Evolutionary conservation across 2,329 filamentous ascomycete genomes (phyloP).

Genomic region (Aspergillus nomiae): DNA sequence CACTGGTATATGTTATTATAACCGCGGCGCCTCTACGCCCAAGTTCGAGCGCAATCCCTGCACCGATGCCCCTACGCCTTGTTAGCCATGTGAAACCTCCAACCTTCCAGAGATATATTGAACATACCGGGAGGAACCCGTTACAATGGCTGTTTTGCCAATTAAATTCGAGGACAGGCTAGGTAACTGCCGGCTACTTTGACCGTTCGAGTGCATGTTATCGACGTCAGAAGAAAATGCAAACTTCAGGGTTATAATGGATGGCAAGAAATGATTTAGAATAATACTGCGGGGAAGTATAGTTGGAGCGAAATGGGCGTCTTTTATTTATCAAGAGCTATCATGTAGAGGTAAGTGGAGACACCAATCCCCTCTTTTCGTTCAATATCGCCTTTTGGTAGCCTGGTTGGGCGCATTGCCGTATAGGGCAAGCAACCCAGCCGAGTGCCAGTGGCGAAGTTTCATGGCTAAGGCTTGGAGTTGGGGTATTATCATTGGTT

Average conservation of each 20-base stretch:
- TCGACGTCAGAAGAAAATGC: background rate
- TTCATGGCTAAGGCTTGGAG: too few relatives aligned
- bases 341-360: background rate
- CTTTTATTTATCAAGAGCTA: background rate
- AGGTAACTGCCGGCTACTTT: background rate
- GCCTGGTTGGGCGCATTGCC: background rate
- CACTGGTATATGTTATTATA: background rate
- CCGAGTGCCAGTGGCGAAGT: background rate
- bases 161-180: background rate
- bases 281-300: background rate
- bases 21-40: slow-evolving; percentile 3
- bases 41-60: background rate
- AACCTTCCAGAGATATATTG: background rate
- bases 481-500: too few relatives aligned
- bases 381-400: background rate
- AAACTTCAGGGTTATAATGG: background rate
- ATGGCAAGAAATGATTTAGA: background rate
- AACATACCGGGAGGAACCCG: background rate
- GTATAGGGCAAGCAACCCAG: background rate
- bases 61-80: background rate
- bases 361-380: background rate
- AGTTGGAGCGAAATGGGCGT: background rate
- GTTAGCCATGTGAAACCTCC: background rate
- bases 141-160: background rate
- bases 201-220: background rate